These are phyloP conservation scores for Dictyostelium citrinum DNA, from an alignment of 78 protist species.

Conservation along the genomic window DNA sequence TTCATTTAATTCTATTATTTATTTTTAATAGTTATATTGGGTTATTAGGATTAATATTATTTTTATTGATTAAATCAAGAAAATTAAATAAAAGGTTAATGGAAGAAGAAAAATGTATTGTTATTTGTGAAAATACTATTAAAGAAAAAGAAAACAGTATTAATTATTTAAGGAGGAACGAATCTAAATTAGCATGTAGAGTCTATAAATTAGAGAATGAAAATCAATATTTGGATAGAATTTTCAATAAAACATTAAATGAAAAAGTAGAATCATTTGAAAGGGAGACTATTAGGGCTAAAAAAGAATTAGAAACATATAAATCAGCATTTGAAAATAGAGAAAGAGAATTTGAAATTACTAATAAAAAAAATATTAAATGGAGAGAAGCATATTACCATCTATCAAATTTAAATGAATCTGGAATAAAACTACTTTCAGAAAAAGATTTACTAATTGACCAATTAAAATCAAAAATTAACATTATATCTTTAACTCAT, in stretches of 20 bases:
- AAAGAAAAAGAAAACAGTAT: neutral
- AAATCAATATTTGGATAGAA: neutral
- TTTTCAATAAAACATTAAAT: neutral
- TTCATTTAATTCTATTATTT: neutral
- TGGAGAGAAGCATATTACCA: neutral
- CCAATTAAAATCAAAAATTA: neutral
- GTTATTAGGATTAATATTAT: too few species aligned
- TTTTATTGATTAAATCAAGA: neutral
- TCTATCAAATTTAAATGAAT: neutral
- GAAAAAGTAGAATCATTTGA: neutral
- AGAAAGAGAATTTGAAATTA: neutral
- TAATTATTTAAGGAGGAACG: neutral
- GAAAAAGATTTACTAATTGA: neutral
- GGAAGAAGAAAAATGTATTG: neutral
- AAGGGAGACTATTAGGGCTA: neutral
- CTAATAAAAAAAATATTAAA: neutral
- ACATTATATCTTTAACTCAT: neutral
- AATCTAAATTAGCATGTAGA: neutral
- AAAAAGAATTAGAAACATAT: neutral
- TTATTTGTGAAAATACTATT: neutral
- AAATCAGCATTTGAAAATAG: neutral
- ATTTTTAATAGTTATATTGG: neutral
- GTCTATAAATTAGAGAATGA: neutral
- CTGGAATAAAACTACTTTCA: neutral
- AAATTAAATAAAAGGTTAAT: neutral